Conservation (phyloP, 331 rosid genomes). For the Prunus yedoensis region DNA sequence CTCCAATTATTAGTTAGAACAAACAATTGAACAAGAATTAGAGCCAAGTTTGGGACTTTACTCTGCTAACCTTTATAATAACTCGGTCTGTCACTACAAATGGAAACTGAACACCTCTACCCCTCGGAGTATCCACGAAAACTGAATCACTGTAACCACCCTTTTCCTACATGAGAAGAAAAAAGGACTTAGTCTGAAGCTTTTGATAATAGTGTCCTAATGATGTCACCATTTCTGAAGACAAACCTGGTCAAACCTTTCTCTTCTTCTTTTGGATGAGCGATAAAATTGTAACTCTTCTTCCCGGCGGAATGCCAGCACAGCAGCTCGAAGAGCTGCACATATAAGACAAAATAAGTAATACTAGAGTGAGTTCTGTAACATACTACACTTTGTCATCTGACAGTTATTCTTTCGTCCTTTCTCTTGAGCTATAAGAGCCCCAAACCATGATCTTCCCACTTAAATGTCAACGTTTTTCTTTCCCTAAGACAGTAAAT, state of each 20-base stretch:
- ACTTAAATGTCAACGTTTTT: neutral
- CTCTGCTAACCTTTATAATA: conserved; percentile 72
- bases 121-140: conserved; percentile 62
- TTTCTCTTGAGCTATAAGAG: neutral
- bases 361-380: conserved; percentile 16
- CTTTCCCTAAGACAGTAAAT: neutral
- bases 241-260: conserved; percentile 85
- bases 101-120: conserved; percentile 97
- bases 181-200: neutral
- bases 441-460: conserved; percentile 8
- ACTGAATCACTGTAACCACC: conserved; percentile 68
- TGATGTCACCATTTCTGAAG: conserved; percentile 1
- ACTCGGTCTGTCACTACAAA: conserved; percentile 91
- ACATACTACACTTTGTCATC: neutral
- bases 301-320: conserved; percentile 88
- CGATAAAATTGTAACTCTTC: conserved; percentile 76
- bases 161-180: conserved; percentile 59
- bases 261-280: conserved; percentile 81
- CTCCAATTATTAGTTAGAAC: conserved; percentile 25
- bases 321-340: conserved; percentile 91
- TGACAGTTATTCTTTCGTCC: neutral
- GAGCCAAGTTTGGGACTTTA: conserved; percentile 17
- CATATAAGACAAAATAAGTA: conserved; percentile 24
- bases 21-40: conserved; percentile 17
- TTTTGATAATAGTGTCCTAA: neutral